Percentiles rank a stretch among this genome's conserved stretches.
Conservation (phyloP, 805 yeast species). For the Wickerhamomyces xylosicus region DNA sequence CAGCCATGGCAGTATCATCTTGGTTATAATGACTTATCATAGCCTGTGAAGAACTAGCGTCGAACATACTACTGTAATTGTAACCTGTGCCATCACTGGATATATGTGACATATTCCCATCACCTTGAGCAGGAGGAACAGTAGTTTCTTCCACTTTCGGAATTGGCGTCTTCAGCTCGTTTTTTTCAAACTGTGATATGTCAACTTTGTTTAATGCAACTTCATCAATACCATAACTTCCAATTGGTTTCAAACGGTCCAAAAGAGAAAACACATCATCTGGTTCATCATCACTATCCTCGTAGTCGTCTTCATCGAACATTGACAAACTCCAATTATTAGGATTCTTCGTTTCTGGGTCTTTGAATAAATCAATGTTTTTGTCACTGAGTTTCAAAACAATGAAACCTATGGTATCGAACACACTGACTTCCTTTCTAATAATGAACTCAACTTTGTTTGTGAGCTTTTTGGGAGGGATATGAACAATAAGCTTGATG, state of each 20-base stretch:
- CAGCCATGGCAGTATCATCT: slow-evolving; percentile 19
- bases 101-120: too few species aligned
- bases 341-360: slow-evolving; percentile 29
- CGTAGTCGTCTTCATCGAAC: slow-evolving; percentile 50
- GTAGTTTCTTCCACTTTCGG: slow-evolving; percentile 19
- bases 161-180: slow-evolving; percentile 45
- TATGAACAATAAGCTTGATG: slow-evolving; percentile 16
- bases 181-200: slow-evolving; percentile 31
- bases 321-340: slow-evolving; percentile 69
- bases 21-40: slow-evolving; percentile 9
- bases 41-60: slow-evolving; percentile 7
- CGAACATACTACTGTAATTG: slow-evolving; percentile 27
- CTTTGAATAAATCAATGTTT: slow-evolving; percentile 4
- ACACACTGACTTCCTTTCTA: slow-evolving; percentile 31
- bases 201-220: slow-evolving; percentile 62
- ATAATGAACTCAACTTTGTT: slow-evolving; percentile 18
- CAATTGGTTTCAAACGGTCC: slow-evolving; percentile 53
- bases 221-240: slow-evolving; percentile 73
- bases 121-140: slow-evolving; percentile 3
- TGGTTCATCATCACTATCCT: slow-evolving; percentile 62
- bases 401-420: slow-evolving; percentile 46
- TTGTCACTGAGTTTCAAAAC: slow-evolving; percentile 19
- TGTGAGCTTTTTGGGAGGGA: slow-evolving; percentile 14
- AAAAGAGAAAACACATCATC: slow-evolving; percentile 86
- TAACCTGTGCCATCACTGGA: too few species aligned